A percentile compares a stretch with the other conserved stretches of the same genome.
Evolutionary conservation across 495 filamentous ascomycete genomes (phyloP).

Genomic region (Talaromyces proteolyticus): DNA sequence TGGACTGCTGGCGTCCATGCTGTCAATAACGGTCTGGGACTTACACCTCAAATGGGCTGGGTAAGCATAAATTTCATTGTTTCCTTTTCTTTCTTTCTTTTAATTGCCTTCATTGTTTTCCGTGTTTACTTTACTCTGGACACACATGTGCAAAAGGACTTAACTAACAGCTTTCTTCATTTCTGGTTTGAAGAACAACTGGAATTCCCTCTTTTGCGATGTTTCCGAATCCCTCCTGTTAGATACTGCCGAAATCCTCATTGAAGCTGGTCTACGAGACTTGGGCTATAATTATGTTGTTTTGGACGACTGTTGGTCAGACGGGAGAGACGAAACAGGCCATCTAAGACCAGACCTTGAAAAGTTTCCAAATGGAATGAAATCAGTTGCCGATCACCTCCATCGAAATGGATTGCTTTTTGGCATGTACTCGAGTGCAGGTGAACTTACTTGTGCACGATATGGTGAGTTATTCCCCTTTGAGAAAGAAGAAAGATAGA

Average conservation of each 20-base stretch:
- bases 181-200: no score
- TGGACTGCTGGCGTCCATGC: no score
- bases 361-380: constrained; percentile 30
- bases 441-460: constrained; percentile 28
- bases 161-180: no score
- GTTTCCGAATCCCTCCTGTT: constrained; percentile 44
- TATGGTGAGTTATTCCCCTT: no score
- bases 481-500: no score
- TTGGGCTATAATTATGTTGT: constrained; percentile 52
- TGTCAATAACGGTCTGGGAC: constrained; percentile 34
- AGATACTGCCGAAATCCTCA: constrained; percentile 37
- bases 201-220: constrained; percentile 50
- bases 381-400: constrained; percentile 23
- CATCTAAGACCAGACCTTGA: constrained; percentile 21
- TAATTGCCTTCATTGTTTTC: constrained; percentile 2
- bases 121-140: constrained; percentile 5
- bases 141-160: no score
- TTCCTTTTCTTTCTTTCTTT: not conserved
- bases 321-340: constrained; percentile 23
- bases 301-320: constrained; percentile 45
- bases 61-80: not conserved
- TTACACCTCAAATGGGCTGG: constrained; percentile 38
- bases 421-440: constrained; percentile 38
- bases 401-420: constrained; percentile 30
- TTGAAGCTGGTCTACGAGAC: constrained; percentile 43